Conservation (phyloP, 352 stramenopile genomes). For the Phytophthora tubulina region DNA sequence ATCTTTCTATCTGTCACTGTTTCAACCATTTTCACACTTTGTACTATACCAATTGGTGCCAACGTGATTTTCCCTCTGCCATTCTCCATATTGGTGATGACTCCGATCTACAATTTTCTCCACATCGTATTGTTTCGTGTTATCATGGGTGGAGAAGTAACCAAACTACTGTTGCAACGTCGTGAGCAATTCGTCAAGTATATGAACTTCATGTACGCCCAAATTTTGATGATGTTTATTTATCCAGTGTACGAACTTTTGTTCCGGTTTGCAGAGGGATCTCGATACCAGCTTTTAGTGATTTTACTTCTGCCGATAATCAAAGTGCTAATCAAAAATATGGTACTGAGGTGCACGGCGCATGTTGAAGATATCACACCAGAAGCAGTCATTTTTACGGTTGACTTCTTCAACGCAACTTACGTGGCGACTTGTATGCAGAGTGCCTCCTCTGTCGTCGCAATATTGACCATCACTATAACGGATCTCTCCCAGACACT, state of each 20-base stretch:
- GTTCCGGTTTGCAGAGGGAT: constrained; percentile 13
- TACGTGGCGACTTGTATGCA: constrained; percentile 42
- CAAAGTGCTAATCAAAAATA: constrained; percentile 41
- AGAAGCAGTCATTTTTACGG: constrained; percentile 36
- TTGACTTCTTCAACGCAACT: constrained; percentile 42
- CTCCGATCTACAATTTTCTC: constrained; percentile 30
- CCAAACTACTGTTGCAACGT: constrained; percentile 5
- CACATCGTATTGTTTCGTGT: constrained; percentile 29
- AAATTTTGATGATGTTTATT: constrained; percentile 27
- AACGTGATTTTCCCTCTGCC: constrained; percentile 20
- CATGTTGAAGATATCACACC: constrained; percentile 35
- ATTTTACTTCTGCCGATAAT: constrained; percentile 43
- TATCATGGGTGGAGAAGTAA: constrained; percentile 3
- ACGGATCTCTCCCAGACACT: constrained; percentile 21
- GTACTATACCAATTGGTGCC: constrained; percentile 13
- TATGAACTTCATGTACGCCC: constrained; percentile 20
- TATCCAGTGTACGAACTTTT: constrained; percentile 35
- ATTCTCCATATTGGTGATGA: constrained; percentile 23
- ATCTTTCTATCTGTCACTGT: constrained; percentile 5
- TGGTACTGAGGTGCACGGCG: constrained; percentile 18
- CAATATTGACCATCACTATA: constrained; percentile 19
- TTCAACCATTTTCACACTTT: constrained; percentile 1
- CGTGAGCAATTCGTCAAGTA: constrained; percentile 22
- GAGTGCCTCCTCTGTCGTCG: constrained; percentile 16
- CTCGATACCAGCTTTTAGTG: constrained; percentile 23